Evolutionary conservation across 1,284 basidiomycete species (phyloP).

Genomic region (Sporisorium reilianum): DNA sequence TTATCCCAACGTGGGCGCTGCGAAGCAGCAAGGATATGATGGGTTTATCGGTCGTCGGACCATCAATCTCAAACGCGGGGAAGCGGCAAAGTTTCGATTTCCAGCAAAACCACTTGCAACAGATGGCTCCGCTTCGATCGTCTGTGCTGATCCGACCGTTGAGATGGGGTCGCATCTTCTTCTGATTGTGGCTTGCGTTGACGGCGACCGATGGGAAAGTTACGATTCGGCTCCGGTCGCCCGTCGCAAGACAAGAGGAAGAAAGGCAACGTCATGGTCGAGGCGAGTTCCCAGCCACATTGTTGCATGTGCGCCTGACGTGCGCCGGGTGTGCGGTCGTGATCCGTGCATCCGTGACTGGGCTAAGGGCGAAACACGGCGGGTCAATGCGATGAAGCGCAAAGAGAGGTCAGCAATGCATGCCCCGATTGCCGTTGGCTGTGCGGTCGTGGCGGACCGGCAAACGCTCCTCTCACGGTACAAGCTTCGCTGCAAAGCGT

Average conservation of each 20-base stretch:
- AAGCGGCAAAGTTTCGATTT: slow-evolving; percentile 1
- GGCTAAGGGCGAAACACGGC: not conserved
- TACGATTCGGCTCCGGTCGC: not conserved
- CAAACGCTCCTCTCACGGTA: too few relatives aligned
- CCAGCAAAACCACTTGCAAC: not conserved
- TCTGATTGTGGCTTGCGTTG: not conserved
- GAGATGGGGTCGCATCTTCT: not conserved
- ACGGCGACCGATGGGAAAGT: not conserved
- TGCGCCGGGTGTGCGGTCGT: too few relatives aligned
- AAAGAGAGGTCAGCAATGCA: not conserved
- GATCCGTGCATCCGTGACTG: not conserved
- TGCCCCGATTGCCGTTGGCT: not conserved
- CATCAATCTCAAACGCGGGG: slow-evolving; percentile 3
- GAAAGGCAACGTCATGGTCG: not conserved
- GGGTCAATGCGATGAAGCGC: not conserved
- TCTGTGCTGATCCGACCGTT: not conserved
- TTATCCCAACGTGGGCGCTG: not conserved
- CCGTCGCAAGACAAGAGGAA: not conserved
- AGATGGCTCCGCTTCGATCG: not conserved
- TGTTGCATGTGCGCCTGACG: too few relatives aligned
- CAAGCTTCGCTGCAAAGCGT: too few relatives aligned
- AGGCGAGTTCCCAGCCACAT: not conserved
- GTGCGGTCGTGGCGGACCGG: too few relatives aligned
- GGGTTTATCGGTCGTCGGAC: slow-evolving; percentile 25
- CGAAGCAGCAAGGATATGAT: slow-evolving; percentile 15